These are phyloP conservation scores for Daedaleopsis sinensis DNA, from an alignment of 768 basidiomycete genomes.

Conservation along the genomic window DNA sequence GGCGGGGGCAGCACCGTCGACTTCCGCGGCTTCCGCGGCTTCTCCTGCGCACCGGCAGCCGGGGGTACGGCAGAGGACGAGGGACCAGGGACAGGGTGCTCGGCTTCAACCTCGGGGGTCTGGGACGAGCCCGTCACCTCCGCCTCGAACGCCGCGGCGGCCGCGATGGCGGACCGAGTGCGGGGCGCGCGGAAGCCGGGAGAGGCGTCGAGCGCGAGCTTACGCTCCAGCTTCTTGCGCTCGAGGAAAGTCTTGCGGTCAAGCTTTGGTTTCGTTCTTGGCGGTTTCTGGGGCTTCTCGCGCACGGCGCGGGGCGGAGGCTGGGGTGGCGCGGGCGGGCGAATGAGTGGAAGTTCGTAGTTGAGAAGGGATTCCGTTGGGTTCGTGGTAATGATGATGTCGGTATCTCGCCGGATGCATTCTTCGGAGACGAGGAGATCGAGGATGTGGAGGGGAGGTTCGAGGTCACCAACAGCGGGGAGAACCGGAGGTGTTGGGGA, in stretches of 20 bases:
- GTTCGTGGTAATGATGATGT: conserved; percentile 55
- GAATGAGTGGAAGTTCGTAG: conserved; percentile 65
- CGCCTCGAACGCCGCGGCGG: conserved; percentile 43
- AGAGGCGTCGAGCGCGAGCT: conserved; percentile 39
- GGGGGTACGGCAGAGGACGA: conserved; percentile 2
- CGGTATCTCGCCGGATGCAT: conserved; percentile 52
- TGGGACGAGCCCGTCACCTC: conserved; percentile 31
- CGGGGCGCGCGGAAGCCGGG: conserved; percentile 54
- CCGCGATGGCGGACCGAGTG: conserved; percentile 37
- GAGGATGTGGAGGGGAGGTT: conserved; percentile 63
- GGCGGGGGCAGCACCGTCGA: conserved; percentile 21
- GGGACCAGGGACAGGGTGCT: conserved; percentile 5
- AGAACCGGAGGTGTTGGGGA: conserved; percentile 1
- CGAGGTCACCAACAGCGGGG: conserved; percentile 64
- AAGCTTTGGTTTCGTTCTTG: conserved; percentile 18
- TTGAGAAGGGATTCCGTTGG: conserved; percentile 70
- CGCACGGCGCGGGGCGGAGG: conserved; percentile 10
- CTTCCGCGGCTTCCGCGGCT: conserved; percentile 8
- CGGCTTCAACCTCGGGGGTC: conserved; percentile 18
- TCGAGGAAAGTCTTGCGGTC: conserved; percentile 29
- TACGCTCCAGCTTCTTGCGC: conserved; percentile 28
- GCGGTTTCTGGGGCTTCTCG: not conserved
- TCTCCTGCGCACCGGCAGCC: not conserved
- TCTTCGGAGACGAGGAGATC: conserved; percentile 58
- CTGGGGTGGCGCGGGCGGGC: conserved; percentile 58